These are phyloP conservation scores for Nicotiana undulata DNA, from an alignment of 257 asterid species.

Conservation along the genomic window DNA sequence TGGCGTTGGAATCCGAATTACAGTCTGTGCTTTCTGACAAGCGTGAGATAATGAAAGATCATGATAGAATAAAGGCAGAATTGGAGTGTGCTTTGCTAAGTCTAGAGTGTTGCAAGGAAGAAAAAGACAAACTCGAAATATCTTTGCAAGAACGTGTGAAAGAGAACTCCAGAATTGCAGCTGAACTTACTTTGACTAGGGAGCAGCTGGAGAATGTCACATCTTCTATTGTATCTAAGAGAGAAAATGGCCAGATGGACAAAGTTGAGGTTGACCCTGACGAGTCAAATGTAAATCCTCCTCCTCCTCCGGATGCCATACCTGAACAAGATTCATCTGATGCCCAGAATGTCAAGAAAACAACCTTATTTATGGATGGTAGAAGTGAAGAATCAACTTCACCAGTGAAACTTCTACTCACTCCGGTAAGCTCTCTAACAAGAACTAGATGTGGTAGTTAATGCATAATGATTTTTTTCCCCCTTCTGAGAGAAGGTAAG, in stretches of 20 bases:
- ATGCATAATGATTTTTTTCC: neutral
- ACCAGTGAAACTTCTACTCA: slow-evolving; percentile 12
- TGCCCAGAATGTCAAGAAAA: slow-evolving; percentile 13
- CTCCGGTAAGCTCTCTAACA: slow-evolving; percentile 36
- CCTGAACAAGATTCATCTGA: slow-evolving; percentile 12
- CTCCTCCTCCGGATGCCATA: slow-evolving; percentile 22
- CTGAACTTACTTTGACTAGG: slow-evolving; percentile 49
- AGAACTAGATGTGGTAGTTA: neutral
- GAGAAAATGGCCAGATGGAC: slow-evolving; percentile 17
- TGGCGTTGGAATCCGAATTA: slow-evolving; percentile 60
- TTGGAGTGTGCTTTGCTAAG: slow-evolving; percentile 83
- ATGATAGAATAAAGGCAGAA: slow-evolving; percentile 69
- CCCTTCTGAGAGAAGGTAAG: too few species aligned
- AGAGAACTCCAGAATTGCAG: slow-evolving; percentile 41
- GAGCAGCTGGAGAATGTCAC: slow-evolving; percentile 38
- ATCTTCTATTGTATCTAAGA: slow-evolving; percentile 25
- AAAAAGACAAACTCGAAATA: slow-evolving; percentile 61
- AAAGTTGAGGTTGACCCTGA: slow-evolving; percentile 12
- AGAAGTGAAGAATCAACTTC: slow-evolving; percentile 23
- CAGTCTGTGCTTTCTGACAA: slow-evolving; percentile 53
- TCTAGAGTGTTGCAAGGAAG: slow-evolving; percentile 98
- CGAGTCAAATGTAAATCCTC: slow-evolving; percentile 26
- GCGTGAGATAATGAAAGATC: slow-evolving; percentile 62
- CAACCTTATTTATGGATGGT: slow-evolving; percentile 8
- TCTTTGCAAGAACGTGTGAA: slow-evolving; percentile 44